Conservation (phyloP, 202 grass and related monocot genomes). For the Eragrostis tef region DNA sequence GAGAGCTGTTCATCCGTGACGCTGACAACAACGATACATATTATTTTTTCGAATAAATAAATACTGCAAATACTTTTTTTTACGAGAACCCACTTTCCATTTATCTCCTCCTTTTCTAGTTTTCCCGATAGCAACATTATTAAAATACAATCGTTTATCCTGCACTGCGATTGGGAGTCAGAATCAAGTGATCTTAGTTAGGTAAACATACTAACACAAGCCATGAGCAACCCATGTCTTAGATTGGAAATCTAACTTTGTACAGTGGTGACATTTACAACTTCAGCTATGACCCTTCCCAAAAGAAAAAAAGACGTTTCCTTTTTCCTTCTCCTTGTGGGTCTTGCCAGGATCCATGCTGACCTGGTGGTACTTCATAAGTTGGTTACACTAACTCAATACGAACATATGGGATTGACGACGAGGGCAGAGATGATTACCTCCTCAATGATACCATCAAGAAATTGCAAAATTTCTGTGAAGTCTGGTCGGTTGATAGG, state of each 20-base stretch:
- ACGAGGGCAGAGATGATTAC: constrained; percentile 35
- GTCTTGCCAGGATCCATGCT: constrained; percentile 24
- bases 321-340: constrained; percentile 39
- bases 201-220: not conserved
- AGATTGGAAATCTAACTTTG: not conserved
- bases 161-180: not conserved
- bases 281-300: constrained; percentile 20
- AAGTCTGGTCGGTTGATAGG: constrained; percentile 63
- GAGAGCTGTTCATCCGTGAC: not conserved
- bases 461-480: constrained; percentile 56
- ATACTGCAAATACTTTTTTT: not conserved
- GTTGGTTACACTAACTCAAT: not conserved
- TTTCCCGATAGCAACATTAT: not conserved
- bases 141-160: not conserved
- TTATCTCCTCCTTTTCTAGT: not conserved
- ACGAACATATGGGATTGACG: not conserved
- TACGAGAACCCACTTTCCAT: not conserved
- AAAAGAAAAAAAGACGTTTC: constrained; percentile 24
- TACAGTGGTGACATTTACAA: not conserved
- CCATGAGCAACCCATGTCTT: not conserved
- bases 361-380: not conserved
- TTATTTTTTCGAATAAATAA: not conserved
- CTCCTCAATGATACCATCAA: constrained; percentile 63
- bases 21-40: not conserved
- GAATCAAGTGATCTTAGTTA: not conserved